A percentile compares a stretch with the other conserved stretches of the same genome.
phyloP scores from a whole-genome alignment of 140 eudicot genomes.

The Flaveria floridana region DNA sequence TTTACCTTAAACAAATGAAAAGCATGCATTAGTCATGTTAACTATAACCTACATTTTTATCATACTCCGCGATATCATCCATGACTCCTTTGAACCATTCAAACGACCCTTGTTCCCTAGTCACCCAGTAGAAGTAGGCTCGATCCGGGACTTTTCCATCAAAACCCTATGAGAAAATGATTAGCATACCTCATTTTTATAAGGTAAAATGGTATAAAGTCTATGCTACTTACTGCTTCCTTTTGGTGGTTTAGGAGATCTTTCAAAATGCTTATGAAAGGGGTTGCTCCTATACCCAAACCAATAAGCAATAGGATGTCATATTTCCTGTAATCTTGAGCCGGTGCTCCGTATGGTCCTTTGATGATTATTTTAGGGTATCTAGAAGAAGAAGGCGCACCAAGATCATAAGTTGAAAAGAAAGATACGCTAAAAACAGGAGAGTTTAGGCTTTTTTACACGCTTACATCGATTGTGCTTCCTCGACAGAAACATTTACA shows the following conservation, averaged over 20 bases:
- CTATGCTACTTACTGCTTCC: constrained; percentile 27
- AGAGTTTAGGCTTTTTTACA: neutral
- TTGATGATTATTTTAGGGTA: constrained; percentile 66
- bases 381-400: constrained; percentile 33
- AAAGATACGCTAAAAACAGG: neutral
- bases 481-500: constrained; percentile 34
- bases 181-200: constrained; percentile 16
- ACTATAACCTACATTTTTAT: constrained; percentile 49
- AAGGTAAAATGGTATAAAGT: neutral
- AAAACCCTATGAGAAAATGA: constrained; percentile 21
- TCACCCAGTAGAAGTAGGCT: constrained; percentile 99
- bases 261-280: constrained; percentile 86
- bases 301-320: constrained; percentile 81
- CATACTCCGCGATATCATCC: constrained; percentile 91
- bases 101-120: constrained; percentile 93
- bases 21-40: neutral
- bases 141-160: constrained; percentile 56
- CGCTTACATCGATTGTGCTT: constrained; percentile 62
- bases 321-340: constrained; percentile 75
- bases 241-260: constrained; percentile 65
- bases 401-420: neutral
- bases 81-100: constrained; percentile 99
- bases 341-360: constrained; percentile 99
- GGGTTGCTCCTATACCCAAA: constrained; percentile 97
- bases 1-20: neutral